Conservation (phyloP, 371 early-diverging fungal species). For the Haplosporangium sp. region DNA sequence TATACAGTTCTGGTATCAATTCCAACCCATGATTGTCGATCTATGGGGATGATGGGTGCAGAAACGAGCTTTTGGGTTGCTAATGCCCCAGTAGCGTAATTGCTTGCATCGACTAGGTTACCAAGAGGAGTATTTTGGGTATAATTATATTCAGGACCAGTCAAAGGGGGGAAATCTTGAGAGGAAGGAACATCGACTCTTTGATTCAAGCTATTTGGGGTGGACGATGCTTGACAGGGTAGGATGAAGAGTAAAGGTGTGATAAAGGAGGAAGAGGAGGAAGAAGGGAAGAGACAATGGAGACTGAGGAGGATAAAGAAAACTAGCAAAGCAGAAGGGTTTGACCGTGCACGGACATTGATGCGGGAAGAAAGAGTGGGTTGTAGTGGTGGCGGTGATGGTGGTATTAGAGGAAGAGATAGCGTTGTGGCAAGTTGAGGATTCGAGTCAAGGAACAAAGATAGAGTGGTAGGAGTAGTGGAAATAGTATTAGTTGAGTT, state of each 20-base stretch:
- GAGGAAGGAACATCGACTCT: constrained; percentile 52
- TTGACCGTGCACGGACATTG: constrained; percentile 14
- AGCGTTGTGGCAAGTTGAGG: too few relatives aligned
- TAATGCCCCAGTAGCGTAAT: constrained; percentile 40
- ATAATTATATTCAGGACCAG: constrained; percentile 33
- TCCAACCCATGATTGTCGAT: constrained; percentile 44
- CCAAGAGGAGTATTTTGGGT: constrained; percentile 40
- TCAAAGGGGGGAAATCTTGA: constrained; percentile 23
- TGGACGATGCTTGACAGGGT: constrained; percentile 22
- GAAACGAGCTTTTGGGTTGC: constrained; percentile 48
- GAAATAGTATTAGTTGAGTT: background rate
- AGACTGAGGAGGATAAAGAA: constrained; percentile 23
- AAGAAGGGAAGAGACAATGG: constrained; percentile 25
- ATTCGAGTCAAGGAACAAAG: too few relatives aligned
- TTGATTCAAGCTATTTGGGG: constrained; percentile 20
- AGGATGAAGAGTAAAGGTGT: constrained; percentile 10
- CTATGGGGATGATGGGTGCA: constrained; percentile 36
- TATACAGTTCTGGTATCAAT: constrained; percentile 42
- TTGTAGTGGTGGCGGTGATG: background rate
- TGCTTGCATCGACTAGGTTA: constrained; percentile 14
- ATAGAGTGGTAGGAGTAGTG: background rate
- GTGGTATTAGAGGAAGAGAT: background rate
- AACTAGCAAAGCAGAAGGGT: background rate
- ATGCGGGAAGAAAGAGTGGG: background rate
- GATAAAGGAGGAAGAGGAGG: constrained; percentile 4